Conservation (phyloP, 768 basidiomycete species). For the Leccinum ochraceum region DNA sequence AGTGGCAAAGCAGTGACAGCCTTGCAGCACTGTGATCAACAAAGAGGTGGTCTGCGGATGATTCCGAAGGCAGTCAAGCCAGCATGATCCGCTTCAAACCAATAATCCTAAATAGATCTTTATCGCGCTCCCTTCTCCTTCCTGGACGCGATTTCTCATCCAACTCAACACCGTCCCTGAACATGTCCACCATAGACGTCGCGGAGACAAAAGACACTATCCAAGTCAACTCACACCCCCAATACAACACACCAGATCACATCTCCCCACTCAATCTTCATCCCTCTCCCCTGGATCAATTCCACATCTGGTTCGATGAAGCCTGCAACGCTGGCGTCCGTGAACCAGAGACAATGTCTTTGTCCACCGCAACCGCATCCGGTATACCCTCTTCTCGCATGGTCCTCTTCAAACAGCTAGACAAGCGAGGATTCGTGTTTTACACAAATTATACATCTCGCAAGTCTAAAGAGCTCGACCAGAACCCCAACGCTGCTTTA, state of each 20-base stretch:
- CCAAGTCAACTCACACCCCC: slow-evolving; percentile 70
- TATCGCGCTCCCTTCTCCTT: slow-evolving; percentile 10
- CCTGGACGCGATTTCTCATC: background rate
- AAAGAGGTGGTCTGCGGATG: background rate
- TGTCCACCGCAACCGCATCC: slow-evolving; percentile 67
- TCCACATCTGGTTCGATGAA: slow-evolving; percentile 82
- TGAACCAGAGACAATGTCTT: slow-evolving; percentile 90
- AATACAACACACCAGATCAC: slow-evolving; percentile 70
- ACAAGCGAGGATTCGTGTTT: slow-evolving; percentile 89
- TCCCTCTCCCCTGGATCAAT: slow-evolving; percentile 79
- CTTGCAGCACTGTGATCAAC: no score
- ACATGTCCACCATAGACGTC: slow-evolving; percentile 34
- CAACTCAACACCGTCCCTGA: background rate
- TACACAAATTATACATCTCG: slow-evolving; percentile 96
- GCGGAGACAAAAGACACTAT: slow-evolving; percentile 54
- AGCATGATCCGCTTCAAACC: slow-evolving; percentile 11
- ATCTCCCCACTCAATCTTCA: slow-evolving; percentile 62
- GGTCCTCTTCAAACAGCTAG: slow-evolving; percentile 91
- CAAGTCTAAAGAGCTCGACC: slow-evolving; percentile 79
- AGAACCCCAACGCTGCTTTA: slow-evolving; percentile 78
- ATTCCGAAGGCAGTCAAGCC: background rate
- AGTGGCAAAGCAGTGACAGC: background rate
- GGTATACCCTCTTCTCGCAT: slow-evolving; percentile 87
- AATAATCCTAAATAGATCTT: slow-evolving; percentile 9
- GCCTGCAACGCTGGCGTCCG: slow-evolving; percentile 57